phyloP scores from a whole-genome alignment of 805 yeast genomes.

The Nakazawaea pomicola region DNA sequence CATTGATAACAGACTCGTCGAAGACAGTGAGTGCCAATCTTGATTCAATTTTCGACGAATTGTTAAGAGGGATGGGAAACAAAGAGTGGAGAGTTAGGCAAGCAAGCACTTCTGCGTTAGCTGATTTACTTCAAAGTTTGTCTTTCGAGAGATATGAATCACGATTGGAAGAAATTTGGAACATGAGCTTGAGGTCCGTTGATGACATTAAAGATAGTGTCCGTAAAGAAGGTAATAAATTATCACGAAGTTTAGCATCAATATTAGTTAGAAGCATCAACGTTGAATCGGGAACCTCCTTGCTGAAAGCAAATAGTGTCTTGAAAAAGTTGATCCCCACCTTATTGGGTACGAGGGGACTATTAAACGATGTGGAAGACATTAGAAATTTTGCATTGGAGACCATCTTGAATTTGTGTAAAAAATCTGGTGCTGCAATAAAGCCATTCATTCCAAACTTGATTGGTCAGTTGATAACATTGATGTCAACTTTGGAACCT shows the following conservation, averaged over 20 bases:
- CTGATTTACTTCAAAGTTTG: slow-evolving; percentile 63
- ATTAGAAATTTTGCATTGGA: slow-evolving; percentile 70
- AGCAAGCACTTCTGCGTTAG: slow-evolving; percentile 71
- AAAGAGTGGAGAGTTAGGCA: slow-evolving; percentile 93
- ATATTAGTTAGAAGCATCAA: slow-evolving; percentile 56
- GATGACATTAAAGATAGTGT: slow-evolving; percentile 96
- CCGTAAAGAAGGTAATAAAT: slow-evolving; percentile 66
- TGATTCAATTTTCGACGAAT: slow-evolving; percentile 56
- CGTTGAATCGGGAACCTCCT: slow-evolving; percentile 32
- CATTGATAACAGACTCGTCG: slow-evolving; percentile 57
- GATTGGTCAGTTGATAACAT: slow-evolving; percentile 58
- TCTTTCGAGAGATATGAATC: slow-evolving; percentile 47
- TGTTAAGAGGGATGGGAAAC: slow-evolving; percentile 64
- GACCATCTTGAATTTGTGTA: slow-evolving; percentile 67
- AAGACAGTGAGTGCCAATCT: slow-evolving; percentile 49
- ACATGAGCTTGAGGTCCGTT: slow-evolving; percentile 79
- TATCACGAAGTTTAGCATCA: slow-evolving; percentile 64
- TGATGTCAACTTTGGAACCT: slow-evolving; percentile 88
- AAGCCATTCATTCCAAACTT: slow-evolving; percentile 66
- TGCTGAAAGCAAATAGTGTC: slow-evolving; percentile 39
- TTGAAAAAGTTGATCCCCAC: slow-evolving; percentile 68
- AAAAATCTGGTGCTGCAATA: slow-evolving; percentile 54
- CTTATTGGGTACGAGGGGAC: slow-evolving; percentile 71
- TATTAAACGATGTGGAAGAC: slow-evolving; percentile 83
- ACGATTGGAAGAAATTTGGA: slow-evolving; percentile 69